phyloP scores from a whole-genome alignment of 2,329 filamentous ascomycete species.

The Phyllosticta capitalensis region DNA sequence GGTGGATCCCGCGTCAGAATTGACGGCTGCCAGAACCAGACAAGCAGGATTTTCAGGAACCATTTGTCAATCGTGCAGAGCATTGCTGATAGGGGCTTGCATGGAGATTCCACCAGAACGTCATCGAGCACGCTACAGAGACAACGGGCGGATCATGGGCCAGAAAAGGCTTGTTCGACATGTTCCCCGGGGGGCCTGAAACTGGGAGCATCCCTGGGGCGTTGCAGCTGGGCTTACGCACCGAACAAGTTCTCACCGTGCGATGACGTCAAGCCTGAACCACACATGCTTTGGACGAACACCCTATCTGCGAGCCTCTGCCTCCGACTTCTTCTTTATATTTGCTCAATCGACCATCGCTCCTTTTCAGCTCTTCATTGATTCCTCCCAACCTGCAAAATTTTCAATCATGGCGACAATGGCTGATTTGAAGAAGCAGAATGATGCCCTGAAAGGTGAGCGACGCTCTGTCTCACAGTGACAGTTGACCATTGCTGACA shows the following conservation, averaged over 20 bases:
- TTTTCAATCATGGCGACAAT: slow-evolving; percentile 15
- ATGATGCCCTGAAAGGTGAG: slow-evolving; percentile 32
- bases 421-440: slow-evolving; percentile 33
- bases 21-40: not conserved
- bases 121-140: not conserved
- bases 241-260: not conserved
- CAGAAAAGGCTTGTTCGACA: not conserved
- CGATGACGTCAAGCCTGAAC: not conserved
- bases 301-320: not conserved
- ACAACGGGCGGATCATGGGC: not conserved
- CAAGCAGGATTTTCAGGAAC: not conserved
- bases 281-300: not conserved
- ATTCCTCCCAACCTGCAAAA: not conserved
- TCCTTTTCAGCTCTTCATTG: not conserved
- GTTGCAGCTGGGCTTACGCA: not conserved
- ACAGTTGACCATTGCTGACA: slow-evolving; percentile 10
- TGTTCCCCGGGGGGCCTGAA: not conserved
- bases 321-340: not conserved
- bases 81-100: not conserved
- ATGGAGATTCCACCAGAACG: not conserved
- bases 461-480: slow-evolving; percentile 6
- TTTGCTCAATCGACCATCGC: not conserved
- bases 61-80: no score
- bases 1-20: not conserved
- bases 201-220: not conserved